Evolutionary conservation across 1,284 basidiomycete genomes (phyloP).

Genomic region (Schizopora paradoxa): DNA sequence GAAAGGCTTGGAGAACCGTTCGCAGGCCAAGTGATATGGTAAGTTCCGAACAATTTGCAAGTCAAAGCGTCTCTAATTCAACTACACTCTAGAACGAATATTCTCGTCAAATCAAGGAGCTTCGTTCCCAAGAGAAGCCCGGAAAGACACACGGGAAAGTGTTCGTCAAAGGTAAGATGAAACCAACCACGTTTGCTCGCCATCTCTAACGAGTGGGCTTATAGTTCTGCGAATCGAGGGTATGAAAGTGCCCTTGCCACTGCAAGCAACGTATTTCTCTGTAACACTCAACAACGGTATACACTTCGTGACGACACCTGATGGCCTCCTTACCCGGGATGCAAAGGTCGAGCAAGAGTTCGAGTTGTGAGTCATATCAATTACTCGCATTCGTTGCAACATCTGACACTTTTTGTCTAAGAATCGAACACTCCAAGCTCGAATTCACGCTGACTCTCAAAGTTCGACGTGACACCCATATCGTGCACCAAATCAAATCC

Average conservation of each 20-base stretch:
- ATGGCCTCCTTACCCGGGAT: conserved; percentile 57
- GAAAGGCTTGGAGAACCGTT: conserved; percentile 85
- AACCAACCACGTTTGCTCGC: not conserved
- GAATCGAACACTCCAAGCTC: conserved; percentile 83
- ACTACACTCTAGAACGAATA: conserved; percentile 79
- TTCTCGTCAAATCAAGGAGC: conserved; percentile 80
- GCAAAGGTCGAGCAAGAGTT: conserved; percentile 88
- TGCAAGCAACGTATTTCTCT: conserved; percentile 69
- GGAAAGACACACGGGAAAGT: conserved; percentile 87
- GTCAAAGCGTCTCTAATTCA: conserved; percentile 4
- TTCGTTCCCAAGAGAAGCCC: conserved; percentile 67
- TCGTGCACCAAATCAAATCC: conserved; percentile 67
- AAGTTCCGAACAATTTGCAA: conserved; percentile 22
- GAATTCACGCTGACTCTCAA: conserved; percentile 88
- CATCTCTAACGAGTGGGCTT: conserved; percentile 11
- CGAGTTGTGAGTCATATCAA: conserved; percentile 65
- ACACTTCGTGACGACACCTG: conserved; percentile 92
- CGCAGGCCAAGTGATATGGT: conserved; percentile 92
- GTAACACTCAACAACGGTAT: conserved; percentile 95
- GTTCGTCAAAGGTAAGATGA: conserved; percentile 78
- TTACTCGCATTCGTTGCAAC: not conserved
- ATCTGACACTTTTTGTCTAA: conserved; percentile 26
- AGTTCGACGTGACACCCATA: conserved; percentile 77
- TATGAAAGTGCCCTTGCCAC: conserved; percentile 70
- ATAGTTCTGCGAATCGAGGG: conserved; percentile 76